Base-by-base conservation (phyloP, 2,329 filamentous ascomycete species). In the Domatiomyces catenatus region DNA sequence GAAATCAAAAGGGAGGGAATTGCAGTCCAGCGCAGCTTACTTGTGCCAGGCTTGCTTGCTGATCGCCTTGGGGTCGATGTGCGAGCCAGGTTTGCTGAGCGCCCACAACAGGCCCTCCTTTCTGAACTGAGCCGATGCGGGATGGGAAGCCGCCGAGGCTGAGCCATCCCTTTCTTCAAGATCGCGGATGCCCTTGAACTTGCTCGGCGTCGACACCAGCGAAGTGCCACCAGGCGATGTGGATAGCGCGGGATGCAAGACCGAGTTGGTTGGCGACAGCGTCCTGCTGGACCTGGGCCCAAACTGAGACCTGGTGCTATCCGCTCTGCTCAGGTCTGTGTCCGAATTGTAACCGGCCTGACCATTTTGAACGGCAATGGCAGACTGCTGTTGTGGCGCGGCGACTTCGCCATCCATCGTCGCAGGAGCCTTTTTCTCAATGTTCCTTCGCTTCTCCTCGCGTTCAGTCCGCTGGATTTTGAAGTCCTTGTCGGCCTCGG, bases 11-110 rank as follows among this genome's bases (percentile, higher is more conserved):
- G 47, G 46, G 22, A 42, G n/a, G 7, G 5, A 18, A 36, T 26
- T 10, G n/a, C n/a, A n/a, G n/a, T n/a, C n/a, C n/a, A n/a, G n/a
- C n/a, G n/a, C 5, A 12, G 76, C 84, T 70, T 73, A 94, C 86
- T 98, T 98, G 67, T 98, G 92, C 92, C 92, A 98, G 48, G 87
- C 89, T 67, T 94, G 88, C 65, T 96, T 95, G 63, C 95, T 96
- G 59, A 98, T 73, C 17, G 87, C 89, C 59, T 92, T 87, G 8
- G 92, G 92, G 65, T 98, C 93, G 24, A 92, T 89, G 65, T 98
- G 92, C 51, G 87, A 90, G 17, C 89, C 89, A 2, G 90, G 90
- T 56, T 87, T 80, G 63, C 90, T 96, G 44, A 96, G 71, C 22
- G 93, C 88, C 92, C 92, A 98, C 6, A 98, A 69, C 8, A 98